These are phyloP conservation scores for Polygonum aviculare DNA, from an alignment of 148 eudicot genomes.

Conservation along the genomic window DNA sequence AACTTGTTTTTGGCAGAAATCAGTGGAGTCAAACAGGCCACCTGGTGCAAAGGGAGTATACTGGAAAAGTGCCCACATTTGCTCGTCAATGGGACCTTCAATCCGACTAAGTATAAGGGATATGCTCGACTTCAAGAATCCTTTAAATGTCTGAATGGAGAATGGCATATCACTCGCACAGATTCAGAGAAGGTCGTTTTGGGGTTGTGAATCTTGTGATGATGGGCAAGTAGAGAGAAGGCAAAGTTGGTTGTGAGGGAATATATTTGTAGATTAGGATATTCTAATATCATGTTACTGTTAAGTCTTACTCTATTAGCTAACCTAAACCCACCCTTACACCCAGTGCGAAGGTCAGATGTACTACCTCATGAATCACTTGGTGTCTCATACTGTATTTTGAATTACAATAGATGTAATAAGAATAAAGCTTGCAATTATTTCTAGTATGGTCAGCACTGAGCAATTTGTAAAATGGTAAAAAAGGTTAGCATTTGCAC, in stretches of 20 bases:
- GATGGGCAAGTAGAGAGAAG: neutral
- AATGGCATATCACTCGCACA: neutral
- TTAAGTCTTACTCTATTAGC: neutral
- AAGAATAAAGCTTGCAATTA: no score
- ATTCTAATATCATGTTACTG: neutral
- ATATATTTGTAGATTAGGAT: neutral
- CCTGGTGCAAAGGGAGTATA: conserved; percentile 84
- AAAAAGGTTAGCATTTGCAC: no score
- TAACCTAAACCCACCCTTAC: neutral
- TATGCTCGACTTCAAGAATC: conserved; percentile 65
- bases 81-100: conserved; percentile 97
- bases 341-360: neutral
- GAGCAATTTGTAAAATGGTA: no score
- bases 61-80: conserved; percentile 92
- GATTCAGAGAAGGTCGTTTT: neutral
- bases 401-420: no score
- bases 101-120: conserved; percentile 61
- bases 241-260: neutral
- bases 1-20: conserved; percentile 45
- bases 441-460: no score
- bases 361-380: neutral
- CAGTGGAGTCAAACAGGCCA: conserved; percentile 85
- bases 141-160: neutral
- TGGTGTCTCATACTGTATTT: no score
- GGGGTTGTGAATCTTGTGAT: neutral